Base-by-base conservation (phyloP, 164 flowering plant species). In the Nelumbo lutea region DNA sequence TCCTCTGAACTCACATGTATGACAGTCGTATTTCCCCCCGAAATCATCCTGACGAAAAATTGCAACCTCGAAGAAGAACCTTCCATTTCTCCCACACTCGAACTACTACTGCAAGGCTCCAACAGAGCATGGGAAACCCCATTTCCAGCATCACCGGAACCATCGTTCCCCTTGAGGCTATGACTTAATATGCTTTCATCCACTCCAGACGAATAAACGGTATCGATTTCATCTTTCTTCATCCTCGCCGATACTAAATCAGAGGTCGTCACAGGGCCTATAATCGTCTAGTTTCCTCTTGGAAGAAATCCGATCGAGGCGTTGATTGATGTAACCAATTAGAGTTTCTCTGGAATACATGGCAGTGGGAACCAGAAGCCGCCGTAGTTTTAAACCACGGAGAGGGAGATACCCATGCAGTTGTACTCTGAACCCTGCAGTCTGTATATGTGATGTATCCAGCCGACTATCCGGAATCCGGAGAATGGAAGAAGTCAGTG, bases 41-140 rank as follows among this genome's bases (percentile, higher is more conserved):
- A 82, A 7, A 89, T 74, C 78, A 77, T 76, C 64, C 86, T 68
- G 44, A 93, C 85, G 62, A 93, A 93, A 71, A 93, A 92, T 57
- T 92, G 98, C 9, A 82, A 67, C 15, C 73, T n/a, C 41, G 69
- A 65, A 11, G 10, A 43, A 4, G 64, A 58, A 9, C 66, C 75
- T 47, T 63, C 46, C 56, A 65, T 40, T 59, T 48, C 63, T 42
- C 65, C 64, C 5, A 42, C 42, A 41, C 64, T 6, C 13, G 65
- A 46, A 62, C 67, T 2, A 48, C 27, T 27, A 27, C 51, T 67
- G 47, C 50, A 62, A 0, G 66, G 46, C 3, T 48, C 15, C 62
- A 71, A 78, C 42, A 48, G 59, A n/a, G 64, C 72, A 44, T 77
- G 77, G 42, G 75, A 64, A 66, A 64, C 79, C 75, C 78, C 44